phyloP scores from a whole-genome alignment of 1,284 basidiomycete genomes.

The Puccinia horiana region DNA sequence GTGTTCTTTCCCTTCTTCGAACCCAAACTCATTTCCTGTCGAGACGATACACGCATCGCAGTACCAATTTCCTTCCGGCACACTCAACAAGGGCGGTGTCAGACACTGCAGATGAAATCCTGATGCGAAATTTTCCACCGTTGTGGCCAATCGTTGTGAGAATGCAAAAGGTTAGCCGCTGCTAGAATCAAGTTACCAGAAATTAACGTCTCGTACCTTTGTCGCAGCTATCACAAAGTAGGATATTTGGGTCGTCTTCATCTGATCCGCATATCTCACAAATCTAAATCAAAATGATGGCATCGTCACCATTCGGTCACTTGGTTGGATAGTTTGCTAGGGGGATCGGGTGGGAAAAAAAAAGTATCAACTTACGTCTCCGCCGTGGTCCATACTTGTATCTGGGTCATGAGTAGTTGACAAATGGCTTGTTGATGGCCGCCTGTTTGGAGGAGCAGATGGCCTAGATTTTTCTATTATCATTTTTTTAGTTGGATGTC shows the following conservation, averaged over 20 bases:
- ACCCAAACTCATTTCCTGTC: conserved; percentile 97
- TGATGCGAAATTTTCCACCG: not conserved
- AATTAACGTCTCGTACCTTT: conserved; percentile 62
- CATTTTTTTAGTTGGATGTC: not conserved
- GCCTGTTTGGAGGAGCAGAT: not conserved
- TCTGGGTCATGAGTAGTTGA: conserved; percentile 29
- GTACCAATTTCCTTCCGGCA: conserved; percentile 88
- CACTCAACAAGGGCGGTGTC: conserved; percentile 77
- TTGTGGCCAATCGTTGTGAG: not conserved
- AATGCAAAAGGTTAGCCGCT: not conserved
- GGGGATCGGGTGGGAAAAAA: not conserved
- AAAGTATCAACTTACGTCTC: conserved; percentile 35
- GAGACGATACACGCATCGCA: conserved; percentile 89
- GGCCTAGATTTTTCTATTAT: not conserved
- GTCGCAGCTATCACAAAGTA: conserved; percentile 96
- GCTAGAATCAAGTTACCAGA: not conserved
- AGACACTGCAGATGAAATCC: conserved; percentile 95
- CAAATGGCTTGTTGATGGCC: conserved; percentile 23
- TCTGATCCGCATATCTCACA: conserved; percentile 87
- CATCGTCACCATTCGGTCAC: not conserved
- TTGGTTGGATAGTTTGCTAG: not conserved
- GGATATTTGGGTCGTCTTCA: conserved; percentile 82
- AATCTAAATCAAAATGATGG: conserved; percentile 60
- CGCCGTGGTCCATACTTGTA: conserved; percentile 32
- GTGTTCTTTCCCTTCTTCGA: conserved; percentile 97